phyloP scores from a whole-genome alignment of 257 asterid species.

The Ocimum tenuiflorum region DNA sequence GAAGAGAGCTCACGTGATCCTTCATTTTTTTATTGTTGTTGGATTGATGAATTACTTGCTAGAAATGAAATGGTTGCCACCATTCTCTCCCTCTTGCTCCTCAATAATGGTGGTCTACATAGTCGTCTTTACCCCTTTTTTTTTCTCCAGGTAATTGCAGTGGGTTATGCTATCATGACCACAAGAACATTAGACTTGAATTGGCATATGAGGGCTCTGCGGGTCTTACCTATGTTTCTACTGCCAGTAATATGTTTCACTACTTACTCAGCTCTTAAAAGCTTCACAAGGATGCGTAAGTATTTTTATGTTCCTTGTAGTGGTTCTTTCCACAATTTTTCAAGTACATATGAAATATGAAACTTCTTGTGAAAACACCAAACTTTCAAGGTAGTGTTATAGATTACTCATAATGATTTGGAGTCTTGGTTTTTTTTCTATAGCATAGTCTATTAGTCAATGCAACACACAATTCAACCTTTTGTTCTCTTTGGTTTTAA shows the following conservation, averaged over 20 bases:
- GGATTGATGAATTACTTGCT: not conserved
- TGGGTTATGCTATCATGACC: slow-evolving; percentile 72
- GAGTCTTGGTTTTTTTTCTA: not conserved
- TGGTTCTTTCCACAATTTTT: not conserved
- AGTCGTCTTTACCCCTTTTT: not conserved
- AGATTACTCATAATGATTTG: not conserved
- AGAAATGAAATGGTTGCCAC: not conserved
- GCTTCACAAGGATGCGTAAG: slow-evolving; percentile 81
- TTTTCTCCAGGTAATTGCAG: slow-evolving; percentile 67
- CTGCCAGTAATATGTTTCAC: slow-evolving; percentile 58
- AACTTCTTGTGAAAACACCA: not conserved
- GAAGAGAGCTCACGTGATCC: not conserved
- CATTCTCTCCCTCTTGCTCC: not conserved
- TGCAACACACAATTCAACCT: not conserved
- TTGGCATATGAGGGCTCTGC: slow-evolving; percentile 82
- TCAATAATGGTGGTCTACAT: not conserved
- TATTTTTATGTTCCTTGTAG: slow-evolving; percentile 14
- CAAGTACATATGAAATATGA: not conserved
- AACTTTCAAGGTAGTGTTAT: not conserved
- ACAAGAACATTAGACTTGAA: slow-evolving; percentile 62
- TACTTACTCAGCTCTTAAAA: slow-evolving; percentile 44
- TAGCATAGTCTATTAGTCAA: not conserved
- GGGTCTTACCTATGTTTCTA: slow-evolving; percentile 81
- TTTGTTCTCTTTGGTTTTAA: not conserved
- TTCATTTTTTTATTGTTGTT: not conserved